A percentile compares a stretch with the other conserved stretches of the same genome.
Conservation (phyloP, 2,329 filamentous ascomycete species). For the Fonsecaea monophora region DNA sequence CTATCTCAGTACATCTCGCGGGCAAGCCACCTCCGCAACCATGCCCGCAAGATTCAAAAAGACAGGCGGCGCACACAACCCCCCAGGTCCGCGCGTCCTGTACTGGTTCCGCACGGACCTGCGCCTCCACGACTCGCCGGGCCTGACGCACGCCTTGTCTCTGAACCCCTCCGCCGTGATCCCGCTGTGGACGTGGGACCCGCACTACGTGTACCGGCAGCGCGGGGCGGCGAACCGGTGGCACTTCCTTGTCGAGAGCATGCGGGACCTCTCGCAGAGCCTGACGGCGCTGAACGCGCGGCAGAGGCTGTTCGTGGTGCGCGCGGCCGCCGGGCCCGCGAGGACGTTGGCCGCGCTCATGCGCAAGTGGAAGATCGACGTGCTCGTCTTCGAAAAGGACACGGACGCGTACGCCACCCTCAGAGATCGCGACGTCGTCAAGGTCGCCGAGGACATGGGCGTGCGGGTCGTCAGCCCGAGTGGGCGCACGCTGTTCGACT, state of each 20-base stretch:
- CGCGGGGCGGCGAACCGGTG: conserved; percentile 75
- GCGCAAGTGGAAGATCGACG: conserved; percentile 74
- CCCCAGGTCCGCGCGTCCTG: conserved; percentile 61
- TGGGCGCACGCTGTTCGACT: conserved; percentile 76
- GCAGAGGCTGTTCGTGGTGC: conserved; percentile 73
- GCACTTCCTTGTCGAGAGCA: conserved; percentile 76
- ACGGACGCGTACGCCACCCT: conserved; percentile 74
- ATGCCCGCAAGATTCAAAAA: conserved; percentile 33
- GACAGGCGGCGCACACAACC: neutral
- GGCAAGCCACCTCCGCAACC: neutral
- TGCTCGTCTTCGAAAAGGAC: conserved; percentile 80
- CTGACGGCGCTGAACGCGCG: conserved; percentile 73
- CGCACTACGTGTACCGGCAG: conserved; percentile 77
- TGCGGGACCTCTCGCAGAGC: conserved; percentile 69
- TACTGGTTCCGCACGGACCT: conserved; percentile 83
- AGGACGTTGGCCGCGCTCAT: conserved; percentile 75
- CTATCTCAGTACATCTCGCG: neutral
- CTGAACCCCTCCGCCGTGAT: conserved; percentile 72
- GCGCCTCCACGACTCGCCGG: conserved; percentile 77
- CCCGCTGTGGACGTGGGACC: conserved; percentile 81
- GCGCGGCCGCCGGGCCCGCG: conserved; percentile 69
- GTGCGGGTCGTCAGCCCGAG: conserved; percentile 68
- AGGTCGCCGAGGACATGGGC: conserved; percentile 68
- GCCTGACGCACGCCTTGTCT: conserved; percentile 73
- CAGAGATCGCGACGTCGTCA: conserved; percentile 65